Base-by-base conservation (phyloP, 2,329 filamentous ascomycete species). In the Whalleya microplaca region DNA sequence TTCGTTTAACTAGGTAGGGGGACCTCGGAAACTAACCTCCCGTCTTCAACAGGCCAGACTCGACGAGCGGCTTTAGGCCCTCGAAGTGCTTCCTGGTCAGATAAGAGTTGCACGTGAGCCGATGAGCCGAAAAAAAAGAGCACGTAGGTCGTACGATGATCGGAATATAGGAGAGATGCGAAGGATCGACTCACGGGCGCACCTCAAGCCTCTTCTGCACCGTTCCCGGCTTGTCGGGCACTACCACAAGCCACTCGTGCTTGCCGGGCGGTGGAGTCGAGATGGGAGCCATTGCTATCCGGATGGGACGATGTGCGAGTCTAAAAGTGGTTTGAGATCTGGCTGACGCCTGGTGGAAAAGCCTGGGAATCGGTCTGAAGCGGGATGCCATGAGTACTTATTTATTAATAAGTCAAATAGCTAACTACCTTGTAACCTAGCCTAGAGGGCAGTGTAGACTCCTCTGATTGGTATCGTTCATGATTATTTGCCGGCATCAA, bases 221-320 rank as follows among this genome's bases (percentile, higher is more conserved):
- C 19, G 73, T 77, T 41, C 82, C 85, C 1, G 85, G 81, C 71
- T 85, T 83, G 72, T 91, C 88, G 12, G 86, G 88, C 40, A 90
- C 69, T 55, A 91, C 78, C 65, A 88, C 86, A 40, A 92, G 81
- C 78, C 86, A 92, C 72, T 70, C 66, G 27, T 53, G 51, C 48
- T 69, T 59, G 58, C 62, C 66, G 29, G 66, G 57, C 10, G 66
- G 61, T 43, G 64, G 58, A 49, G 61, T 58, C 18, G 62, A 51
- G 45, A 63, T 53, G 41, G 66, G 55, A 3, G 68, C 62, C 68
- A 70, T 70, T 48, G 53, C 48, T 23, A 41, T 57, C 41, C 56
- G 44, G 45, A 16, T 23, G 45, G 50, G 20, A 42, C 14, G 32
- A 16, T 37, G 32, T 12, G 53, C 44, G 37, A 52, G 48, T 54